Evolutionary conservation across 306 rosid genomes (phyloP).

Genomic region (Malus sylvestris): DNA sequence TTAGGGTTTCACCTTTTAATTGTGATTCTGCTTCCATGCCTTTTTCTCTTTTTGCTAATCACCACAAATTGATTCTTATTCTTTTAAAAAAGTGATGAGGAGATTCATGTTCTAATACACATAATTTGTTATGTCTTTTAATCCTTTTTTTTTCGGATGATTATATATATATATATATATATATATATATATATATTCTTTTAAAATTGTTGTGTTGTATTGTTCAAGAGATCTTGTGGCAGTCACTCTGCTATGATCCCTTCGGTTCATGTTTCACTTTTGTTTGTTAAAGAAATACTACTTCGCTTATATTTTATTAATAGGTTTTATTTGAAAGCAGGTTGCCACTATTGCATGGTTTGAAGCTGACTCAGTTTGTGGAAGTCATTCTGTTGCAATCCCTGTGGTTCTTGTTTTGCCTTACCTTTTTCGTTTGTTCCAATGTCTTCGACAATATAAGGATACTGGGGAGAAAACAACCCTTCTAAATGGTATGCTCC

Average conservation of each 20-base stretch:
- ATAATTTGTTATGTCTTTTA: not conserved
- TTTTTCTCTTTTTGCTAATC: not conserved
- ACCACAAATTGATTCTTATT: not conserved
- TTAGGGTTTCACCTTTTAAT: conserved; percentile 26
- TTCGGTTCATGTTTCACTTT: not conserved
- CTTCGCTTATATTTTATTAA: conserved; percentile 22
- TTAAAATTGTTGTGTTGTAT: not conserved
- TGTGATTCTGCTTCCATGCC: not conserved
- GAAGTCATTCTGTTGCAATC: conserved; percentile 90
- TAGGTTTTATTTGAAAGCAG: conserved; percentile 33
- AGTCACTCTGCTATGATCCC: not conserved
- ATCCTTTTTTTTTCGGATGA: not conserved
- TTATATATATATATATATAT: too few relatives aligned
- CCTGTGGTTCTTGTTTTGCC: conserved; percentile 94
- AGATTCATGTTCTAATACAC: not conserved
- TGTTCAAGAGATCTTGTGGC: not conserved
- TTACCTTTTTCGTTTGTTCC: conserved; percentile 88
- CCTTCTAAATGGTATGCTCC: conserved; percentile 76
- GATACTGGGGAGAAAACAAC: conserved; percentile 76
- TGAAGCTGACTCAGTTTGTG: conserved; percentile 99
- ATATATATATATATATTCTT: too few relatives aligned
- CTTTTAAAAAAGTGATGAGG: not conserved
- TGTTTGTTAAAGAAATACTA: not conserved
- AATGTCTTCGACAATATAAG: conserved; percentile 93
- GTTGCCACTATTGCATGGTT: conserved; percentile 99